phyloP scores from a whole-genome alignment of 495 filamentous ascomycete species.

The Penicillium manginii region DNA sequence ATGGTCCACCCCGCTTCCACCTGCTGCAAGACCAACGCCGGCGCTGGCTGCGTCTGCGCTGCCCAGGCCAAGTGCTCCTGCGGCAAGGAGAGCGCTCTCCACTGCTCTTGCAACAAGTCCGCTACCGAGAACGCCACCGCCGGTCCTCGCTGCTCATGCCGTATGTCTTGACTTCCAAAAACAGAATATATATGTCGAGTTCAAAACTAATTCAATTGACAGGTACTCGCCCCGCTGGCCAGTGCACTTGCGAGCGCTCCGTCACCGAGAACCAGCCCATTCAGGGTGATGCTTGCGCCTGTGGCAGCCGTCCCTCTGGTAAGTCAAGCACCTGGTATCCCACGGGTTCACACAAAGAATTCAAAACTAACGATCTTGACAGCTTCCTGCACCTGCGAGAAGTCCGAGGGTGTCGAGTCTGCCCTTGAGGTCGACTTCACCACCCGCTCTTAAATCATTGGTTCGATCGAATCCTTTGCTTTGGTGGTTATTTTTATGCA shows the following conservation, averaged over 20 bases:
- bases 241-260: slow-evolving; percentile 82
- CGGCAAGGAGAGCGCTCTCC: slow-evolving; percentile 80
- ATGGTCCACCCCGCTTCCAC: slow-evolving; percentile 60
- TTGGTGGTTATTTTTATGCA: slow-evolving; percentile 3
- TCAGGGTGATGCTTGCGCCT: slow-evolving; percentile 67
- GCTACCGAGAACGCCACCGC: slow-evolving; percentile 69
- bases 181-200: too few relatives aligned
- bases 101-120: slow-evolving; percentile 84
- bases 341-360: not conserved
- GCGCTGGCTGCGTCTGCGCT: slow-evolving; percentile 61
- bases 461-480: not conserved
- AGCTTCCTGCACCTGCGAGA: slow-evolving; percentile 87
- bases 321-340: slow-evolving; percentile 33
- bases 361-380: slow-evolving; percentile 2
- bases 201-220: slow-evolving; percentile 17
- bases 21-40: slow-evolving; percentile 64
- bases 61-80: slow-evolving; percentile 79
- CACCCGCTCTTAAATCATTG: slow-evolving; percentile 41
- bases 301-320: slow-evolving; percentile 75
- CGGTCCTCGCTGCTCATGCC: slow-evolving; percentile 85
- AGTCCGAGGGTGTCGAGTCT: slow-evolving; percentile 57
- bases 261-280: slow-evolving; percentile 68
- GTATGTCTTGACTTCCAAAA: slow-evolving; percentile 51
- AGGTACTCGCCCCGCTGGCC: slow-evolving; percentile 72
- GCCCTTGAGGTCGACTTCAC: slow-evolving; percentile 79